These are phyloP conservation scores for Triticum monococcum DNA, from an alignment of 176 grass and related monocot genomes.

Conservation along the genomic window DNA sequence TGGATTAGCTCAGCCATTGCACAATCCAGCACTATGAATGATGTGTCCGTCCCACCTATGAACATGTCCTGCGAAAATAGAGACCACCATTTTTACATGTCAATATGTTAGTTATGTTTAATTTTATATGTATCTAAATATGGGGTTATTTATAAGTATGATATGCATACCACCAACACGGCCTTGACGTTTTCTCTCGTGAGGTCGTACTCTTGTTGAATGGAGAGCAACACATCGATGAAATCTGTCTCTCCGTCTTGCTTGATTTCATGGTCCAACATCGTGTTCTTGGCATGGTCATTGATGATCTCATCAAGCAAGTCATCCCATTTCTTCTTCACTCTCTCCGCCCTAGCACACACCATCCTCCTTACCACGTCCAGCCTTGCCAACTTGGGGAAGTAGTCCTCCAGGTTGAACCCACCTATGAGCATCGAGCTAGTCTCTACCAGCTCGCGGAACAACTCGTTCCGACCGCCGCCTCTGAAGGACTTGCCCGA, in stretches of 20 bases:
- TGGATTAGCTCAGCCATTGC: too few species aligned
- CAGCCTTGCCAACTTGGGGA: constrained; percentile 17
- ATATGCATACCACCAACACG: not conserved
- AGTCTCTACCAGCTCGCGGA: constrained; percentile 26
- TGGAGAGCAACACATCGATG: not conserved
- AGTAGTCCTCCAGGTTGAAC: constrained; percentile 46
- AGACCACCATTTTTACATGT: too few species aligned
- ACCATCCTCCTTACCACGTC: not conserved
- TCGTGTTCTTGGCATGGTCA: not conserved
- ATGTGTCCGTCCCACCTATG: too few species aligned
- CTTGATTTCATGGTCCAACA: not conserved
- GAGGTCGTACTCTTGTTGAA: not conserved
- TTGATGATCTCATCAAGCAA: constrained; percentile 38
- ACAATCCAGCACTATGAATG: too few species aligned
- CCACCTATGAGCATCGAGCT: constrained; percentile 7
- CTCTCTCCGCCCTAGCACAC: too few species aligned
- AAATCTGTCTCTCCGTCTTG: not conserved
- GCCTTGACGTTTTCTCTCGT: not conserved
- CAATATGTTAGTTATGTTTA: too few species aligned
- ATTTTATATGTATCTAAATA: not conserved
- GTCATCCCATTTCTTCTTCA: constrained; percentile 23
- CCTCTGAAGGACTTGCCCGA: not conserved
- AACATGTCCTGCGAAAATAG: too few species aligned
- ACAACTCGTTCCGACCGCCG: not conserved
- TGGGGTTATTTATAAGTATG: too few species aligned